These are phyloP conservation scores for Irpex sp. DNA, from an alignment of 1,284 basidiomycete species.

Conservation along the genomic window DNA sequence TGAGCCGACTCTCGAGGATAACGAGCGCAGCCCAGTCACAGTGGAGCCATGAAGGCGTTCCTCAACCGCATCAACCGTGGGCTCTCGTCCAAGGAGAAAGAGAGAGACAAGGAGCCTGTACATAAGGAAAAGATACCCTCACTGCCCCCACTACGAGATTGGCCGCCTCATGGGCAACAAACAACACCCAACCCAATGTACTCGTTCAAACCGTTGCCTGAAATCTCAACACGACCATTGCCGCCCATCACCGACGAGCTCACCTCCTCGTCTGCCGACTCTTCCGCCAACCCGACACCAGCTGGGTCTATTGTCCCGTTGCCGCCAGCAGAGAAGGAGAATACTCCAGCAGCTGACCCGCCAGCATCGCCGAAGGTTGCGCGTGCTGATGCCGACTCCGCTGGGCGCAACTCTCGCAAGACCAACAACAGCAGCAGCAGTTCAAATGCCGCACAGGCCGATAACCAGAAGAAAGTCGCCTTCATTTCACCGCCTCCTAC, in stretches of 20 bases:
- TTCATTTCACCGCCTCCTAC: slow-evolving; percentile 78
- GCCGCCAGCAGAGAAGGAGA: slow-evolving; percentile 21
- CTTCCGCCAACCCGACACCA: slow-evolving; percentile 33
- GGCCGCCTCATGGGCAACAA: slow-evolving; percentile 45
- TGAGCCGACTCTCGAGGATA: slow-evolving; percentile 3
- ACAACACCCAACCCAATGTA: slow-evolving; percentile 38
- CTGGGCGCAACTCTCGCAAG: slow-evolving; percentile 52
- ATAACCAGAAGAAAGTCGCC: slow-evolving; percentile 77
- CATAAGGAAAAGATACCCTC: slow-evolving; percentile 64
- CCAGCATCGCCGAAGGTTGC: slow-evolving; percentile 25
- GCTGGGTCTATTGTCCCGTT: slow-evolving; percentile 16
- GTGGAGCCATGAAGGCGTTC: slow-evolving; percentile 68
- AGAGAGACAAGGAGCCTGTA: slow-evolving; percentile 43
- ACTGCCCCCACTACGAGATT: slow-evolving; percentile 50
- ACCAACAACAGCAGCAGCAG: slow-evolving; percentile 39
- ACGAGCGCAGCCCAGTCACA: slow-evolving; percentile 6
- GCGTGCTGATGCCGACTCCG: slow-evolving; percentile 36
- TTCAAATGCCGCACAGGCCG: slow-evolving; percentile 29
- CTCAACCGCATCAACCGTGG: slow-evolving; percentile 71
- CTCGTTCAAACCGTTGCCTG: slow-evolving; percentile 59
- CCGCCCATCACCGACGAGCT: slow-evolving; percentile 46
- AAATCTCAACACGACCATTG: slow-evolving; percentile 48
- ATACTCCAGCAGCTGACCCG: slow-evolving; percentile 37
- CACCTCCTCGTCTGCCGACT: slow-evolving; percentile 25
- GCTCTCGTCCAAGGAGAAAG: slow-evolving; percentile 47